phyloP scores from a whole-genome alignment of 1,284 basidiomycete species.

The Gymnopus androsaceus region DNA sequence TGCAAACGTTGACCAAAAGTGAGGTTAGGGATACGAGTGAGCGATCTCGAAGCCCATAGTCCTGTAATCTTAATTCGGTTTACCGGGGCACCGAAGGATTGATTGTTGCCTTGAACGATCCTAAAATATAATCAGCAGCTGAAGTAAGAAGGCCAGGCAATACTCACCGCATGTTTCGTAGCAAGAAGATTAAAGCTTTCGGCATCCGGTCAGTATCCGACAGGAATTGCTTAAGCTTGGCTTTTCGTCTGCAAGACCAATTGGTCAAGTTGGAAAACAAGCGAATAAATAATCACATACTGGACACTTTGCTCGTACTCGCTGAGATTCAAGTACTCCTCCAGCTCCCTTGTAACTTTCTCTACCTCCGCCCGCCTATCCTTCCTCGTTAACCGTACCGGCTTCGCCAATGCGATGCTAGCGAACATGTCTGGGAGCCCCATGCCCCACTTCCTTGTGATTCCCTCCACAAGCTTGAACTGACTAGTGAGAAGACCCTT shows the following conservation, averaged over 20 bases:
- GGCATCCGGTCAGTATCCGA: conserved; percentile 43
- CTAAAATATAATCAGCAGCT: conserved; percentile 26
- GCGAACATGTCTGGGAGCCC: conserved; percentile 79
- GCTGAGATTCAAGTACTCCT: conserved; percentile 33
- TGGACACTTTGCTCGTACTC: conserved; percentile 65
- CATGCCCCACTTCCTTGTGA: conserved; percentile 78
- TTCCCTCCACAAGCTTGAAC: conserved; percentile 59
- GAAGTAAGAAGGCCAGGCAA: background rate
- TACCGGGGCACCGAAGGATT: conserved; percentile 78
- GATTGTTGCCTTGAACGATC: conserved; percentile 78
- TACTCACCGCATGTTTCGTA: conserved; percentile 77
- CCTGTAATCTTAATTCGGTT: conserved; percentile 87
- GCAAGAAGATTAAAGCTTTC: conserved; percentile 82
- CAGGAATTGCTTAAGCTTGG: conserved; percentile 53
- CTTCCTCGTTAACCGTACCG: conserved; percentile 45
- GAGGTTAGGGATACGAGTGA: conserved; percentile 43
- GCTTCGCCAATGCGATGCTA: conserved; percentile 68
- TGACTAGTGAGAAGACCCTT: conserved; percentile 75
- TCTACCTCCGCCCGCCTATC: conserved; percentile 26
- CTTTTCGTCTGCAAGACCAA: conserved; percentile 49
- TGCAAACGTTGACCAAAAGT: conserved; percentile 40
- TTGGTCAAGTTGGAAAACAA: background rate
- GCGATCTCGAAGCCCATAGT: conserved; percentile 64
- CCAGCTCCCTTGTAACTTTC: conserved; percentile 32
- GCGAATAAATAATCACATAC: background rate